Evolutionary conservation across 352 stramenopile genomes (phyloP).

Genomic region (Globisporangium uncinulatum): DNA sequence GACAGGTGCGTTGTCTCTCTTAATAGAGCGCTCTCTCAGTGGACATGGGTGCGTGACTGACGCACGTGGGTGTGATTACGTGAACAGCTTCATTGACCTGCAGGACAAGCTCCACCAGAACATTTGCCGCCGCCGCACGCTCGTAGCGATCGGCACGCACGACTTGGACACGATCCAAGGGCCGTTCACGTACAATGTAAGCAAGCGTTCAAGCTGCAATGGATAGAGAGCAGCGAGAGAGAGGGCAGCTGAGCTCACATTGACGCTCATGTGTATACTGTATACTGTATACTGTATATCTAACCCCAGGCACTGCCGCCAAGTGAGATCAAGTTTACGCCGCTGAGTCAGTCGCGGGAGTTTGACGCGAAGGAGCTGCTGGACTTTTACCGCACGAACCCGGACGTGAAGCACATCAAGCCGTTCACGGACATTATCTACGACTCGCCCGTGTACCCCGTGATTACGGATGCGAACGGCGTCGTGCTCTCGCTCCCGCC

Average conservation of each 20-base stretch:
- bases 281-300: not conserved
- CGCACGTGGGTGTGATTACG: not conserved
- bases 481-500: slow-evolving; percentile 97
- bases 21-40: not conserved
- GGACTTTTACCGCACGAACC: slow-evolving; percentile 95
- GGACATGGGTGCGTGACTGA: not conserved
- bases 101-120: slow-evolving; percentile 99
- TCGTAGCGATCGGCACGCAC: slow-evolving; percentile 99
- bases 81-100: slow-evolving; percentile 97
- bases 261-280: not conserved
- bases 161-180: slow-evolving; percentile 96
- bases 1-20: slow-evolving; percentile 49
- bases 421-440: slow-evolving; percentile 99
- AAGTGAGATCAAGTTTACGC: slow-evolving; percentile 95
- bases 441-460: slow-evolving; percentile 97
- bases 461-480: slow-evolving; percentile 94
- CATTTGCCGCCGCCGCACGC: slow-evolving; percentile 98
- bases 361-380: slow-evolving; percentile 95
- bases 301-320: slow-evolving; percentile 79
- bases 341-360: slow-evolving; percentile 86
- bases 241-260: no score
- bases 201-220: slow-evolving; percentile 3
- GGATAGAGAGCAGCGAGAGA: not conserved
- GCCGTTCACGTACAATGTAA: slow-evolving; percentile 90
- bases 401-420: slow-evolving; percentile 97